A percentile compares a stretch with the other conserved stretches of the same genome.
Evolutionary conservation across 164 flowering plant genomes (phyloP).

Genomic region (Vitis rupestris): DNA sequence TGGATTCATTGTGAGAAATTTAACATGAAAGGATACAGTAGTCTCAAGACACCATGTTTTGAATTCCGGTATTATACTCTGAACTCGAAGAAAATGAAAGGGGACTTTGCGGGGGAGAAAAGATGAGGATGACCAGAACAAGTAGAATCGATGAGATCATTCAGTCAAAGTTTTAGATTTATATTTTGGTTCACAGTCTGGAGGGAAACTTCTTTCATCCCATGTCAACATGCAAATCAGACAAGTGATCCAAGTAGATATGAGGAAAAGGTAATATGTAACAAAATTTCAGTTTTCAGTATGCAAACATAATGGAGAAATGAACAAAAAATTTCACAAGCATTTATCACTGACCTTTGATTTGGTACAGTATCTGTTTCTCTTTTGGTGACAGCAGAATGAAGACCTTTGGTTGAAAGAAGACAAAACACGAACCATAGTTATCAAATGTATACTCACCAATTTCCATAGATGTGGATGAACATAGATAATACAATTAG

Average conservation of each 20-base stretch:
- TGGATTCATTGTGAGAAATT: too few relatives aligned
- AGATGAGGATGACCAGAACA: background rate
- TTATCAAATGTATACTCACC: background rate
- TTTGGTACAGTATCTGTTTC: too few relatives aligned
- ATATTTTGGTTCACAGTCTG: background rate
- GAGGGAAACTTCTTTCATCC: background rate
- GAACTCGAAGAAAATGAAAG: too few relatives aligned
- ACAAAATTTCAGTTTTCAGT: background rate
- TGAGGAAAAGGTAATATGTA: background rate
- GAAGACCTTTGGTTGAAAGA: background rate
- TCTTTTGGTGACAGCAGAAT: background rate
- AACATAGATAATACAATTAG: background rate
- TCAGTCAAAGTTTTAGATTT: background rate
- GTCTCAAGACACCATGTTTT: too few relatives aligned
- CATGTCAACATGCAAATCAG: background rate
- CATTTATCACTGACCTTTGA: conserved; percentile 1
- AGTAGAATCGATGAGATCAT: background rate
- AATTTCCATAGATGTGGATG: background rate
- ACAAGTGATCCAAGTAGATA: background rate
- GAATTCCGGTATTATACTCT: too few relatives aligned
- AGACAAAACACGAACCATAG: background rate
- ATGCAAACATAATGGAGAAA: background rate
- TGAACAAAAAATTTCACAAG: background rate
- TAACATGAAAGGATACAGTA: too few relatives aligned
- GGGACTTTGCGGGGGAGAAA: background rate